Evolutionary conservation across 768 basidiomycete species (phyloP), one percentile per base, ranked within the genome.

Genomic region (Podaxis mareebaensis): DNA sequence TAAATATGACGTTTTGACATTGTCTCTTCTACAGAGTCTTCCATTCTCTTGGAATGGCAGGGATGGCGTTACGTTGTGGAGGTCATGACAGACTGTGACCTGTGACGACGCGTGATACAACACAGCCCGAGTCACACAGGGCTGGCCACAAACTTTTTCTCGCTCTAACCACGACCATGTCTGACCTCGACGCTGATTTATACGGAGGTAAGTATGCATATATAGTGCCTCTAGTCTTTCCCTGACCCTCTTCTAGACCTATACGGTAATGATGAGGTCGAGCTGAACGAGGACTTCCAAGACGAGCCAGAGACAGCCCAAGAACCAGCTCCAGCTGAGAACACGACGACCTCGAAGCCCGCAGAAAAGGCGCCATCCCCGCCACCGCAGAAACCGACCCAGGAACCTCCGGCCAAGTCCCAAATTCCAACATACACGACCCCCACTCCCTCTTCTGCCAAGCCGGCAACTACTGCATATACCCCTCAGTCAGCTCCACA

Each of bases 161-260:
- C 72, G 72, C 73, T 64, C 64, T 60, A 64, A 70, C 65, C 63
- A 60, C 67, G 64, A 76, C 75, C 69, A 90, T 90, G 90, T 87
- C 89, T 66, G 91, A 92, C 78, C 88, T 92, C 75, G 91, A 94
- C 75, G 91, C 91, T 77, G 93, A 95, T 75, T 83, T 95, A 58
- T 95, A 95, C 71, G 92, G 92, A 70, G 93, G 93, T 92, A 72
- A 61, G 87, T 71, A 24, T n/a, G 12, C 13, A 20, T 36, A 13
- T 36, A 30, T 42, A n/a, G 17, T 26, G 11, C 6, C 30, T 12
- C 8, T 53, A 52, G 5, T 48, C 12, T 22, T 20, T 28, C 26
- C 13, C 63, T 62, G n/a, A 65, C 51, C 12, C 22, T 3, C 36
- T 26, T 7, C 6, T 56, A 92, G 90, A 91, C 72, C 85, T 92